Evolutionary conservation across 768 basidiomycete genomes (phyloP).

Genomic region (Boletus fagicola): DNA sequence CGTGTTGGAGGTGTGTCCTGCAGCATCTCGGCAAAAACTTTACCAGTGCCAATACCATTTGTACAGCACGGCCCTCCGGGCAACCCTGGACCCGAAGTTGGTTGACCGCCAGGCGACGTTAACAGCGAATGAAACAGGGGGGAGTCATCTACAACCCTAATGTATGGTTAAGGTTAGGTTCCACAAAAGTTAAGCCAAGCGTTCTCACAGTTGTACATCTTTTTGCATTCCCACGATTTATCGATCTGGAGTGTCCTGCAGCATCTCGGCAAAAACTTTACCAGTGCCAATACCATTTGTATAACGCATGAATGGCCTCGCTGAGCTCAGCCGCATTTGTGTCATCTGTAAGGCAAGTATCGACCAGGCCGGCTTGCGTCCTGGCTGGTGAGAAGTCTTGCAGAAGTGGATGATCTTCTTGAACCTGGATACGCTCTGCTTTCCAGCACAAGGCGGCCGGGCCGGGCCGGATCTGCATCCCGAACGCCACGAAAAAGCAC

Average conservation of each 20-base stretch:
- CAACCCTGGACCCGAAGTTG: too few species aligned
- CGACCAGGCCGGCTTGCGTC: slow-evolving; percentile 6
- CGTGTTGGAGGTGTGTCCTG: not conserved
- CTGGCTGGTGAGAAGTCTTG: not conserved
- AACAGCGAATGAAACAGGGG: too few species aligned
- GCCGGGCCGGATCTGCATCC: too few species aligned
- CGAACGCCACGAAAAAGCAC: too few species aligned
- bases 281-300: slow-evolving; percentile 22
- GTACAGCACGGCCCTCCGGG: too few species aligned
- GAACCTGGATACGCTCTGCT: not conserved
- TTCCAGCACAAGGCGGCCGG: not conserved
- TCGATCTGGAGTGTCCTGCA: too few species aligned
- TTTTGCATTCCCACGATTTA: too few species aligned
- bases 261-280: not conserved
- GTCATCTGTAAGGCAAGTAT: slow-evolving; percentile 23
- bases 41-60: slow-evolving; percentile 21
- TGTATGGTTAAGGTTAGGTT: too few species aligned
- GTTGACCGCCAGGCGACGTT: too few species aligned
- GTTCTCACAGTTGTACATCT: too few species aligned
- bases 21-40: not conserved
- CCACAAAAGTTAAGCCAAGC: too few species aligned
- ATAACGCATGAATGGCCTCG: slow-evolving; percentile 19
- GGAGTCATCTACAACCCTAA: too few species aligned
- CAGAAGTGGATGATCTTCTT: slow-evolving; percentile 3
- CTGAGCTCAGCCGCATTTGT: slow-evolving; percentile 13